Conservation (phyloP, 352 stramenopile genomes). For the Pythium grandisporangium region DNA sequence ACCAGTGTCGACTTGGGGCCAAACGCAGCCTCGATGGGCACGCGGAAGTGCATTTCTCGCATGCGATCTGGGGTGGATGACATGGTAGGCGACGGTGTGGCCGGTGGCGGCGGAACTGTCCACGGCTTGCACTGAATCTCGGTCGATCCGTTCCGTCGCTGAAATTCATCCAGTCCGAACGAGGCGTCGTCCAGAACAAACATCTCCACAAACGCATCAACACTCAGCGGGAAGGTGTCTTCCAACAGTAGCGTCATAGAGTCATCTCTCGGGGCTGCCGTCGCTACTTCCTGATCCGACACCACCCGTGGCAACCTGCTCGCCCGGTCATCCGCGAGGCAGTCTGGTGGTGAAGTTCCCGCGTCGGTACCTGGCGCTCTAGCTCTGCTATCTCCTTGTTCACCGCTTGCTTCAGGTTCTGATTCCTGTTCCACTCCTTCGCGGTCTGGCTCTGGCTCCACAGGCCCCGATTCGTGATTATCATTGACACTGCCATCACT, state of each 20-base stretch:
- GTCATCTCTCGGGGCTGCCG: conserved; percentile 52
- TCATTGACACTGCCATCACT: too few species aligned
- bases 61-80: conserved; percentile 40
- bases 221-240: conserved; percentile 45
- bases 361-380: too few species aligned
- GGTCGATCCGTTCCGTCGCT: conserved; percentile 42
- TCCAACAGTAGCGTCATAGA: conserved; percentile 67
- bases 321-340: too few species aligned
- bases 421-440: too few species aligned
- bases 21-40: conserved; percentile 72
- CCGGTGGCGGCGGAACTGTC: conserved; percentile 21
- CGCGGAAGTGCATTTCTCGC: conserved; percentile 61
- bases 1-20: conserved; percentile 77
- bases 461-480: too few species aligned
- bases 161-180: conserved; percentile 66
- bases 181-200: conserved; percentile 59
- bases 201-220: conserved; percentile 55
- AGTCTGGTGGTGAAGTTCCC: too few species aligned
- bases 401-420: too few species aligned
- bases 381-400: too few species aligned
- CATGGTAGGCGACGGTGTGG: too few species aligned
- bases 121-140: conserved; percentile 71
- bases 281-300: conserved; percentile 43
- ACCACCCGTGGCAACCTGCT: conserved; percentile 19
- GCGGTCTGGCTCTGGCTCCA: too few species aligned